Base-by-base conservation (phyloP, 1,284 basidiomycete genomes). In the Ceratobasidium sp. region DNA sequence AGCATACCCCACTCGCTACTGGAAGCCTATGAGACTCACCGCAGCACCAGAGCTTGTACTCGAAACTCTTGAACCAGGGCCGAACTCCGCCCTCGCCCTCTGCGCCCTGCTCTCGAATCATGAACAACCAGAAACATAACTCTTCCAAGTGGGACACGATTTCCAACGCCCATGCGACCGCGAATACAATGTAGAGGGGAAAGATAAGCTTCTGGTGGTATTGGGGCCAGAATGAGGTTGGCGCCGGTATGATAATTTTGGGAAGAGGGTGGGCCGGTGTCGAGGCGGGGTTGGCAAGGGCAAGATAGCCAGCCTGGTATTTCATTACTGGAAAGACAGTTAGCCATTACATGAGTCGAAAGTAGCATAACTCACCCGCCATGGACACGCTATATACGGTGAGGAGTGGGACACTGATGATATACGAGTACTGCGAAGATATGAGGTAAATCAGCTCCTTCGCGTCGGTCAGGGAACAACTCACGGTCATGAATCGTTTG, bases 101-200 rank as follows among this genome's bases (percentile, higher is more conserved):
- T 14, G 27, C 58, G 9, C 58, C 69, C 31, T 59, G 56, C 34
- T 72, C 69, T 39, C 58, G 58, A 43, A 72, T 62, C 58, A 72
- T 72, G 46, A 72, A 72, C 58, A 72, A 24, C 69, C 69, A 72
- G 34, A 72, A 72, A 34, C 69, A 72, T 9, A 72, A 31, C 58
- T 62, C 69, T 19, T 72, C 69, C 39, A 72, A 29, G 22, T 62
- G 69, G 13, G 69, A 72, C 5, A 72, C 69, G 19, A 76, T 66
- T 51, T 77, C 76, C 8, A 77, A 62, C 6, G 68, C 64, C 76
- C 76, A 77, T 27, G 76, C 75, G 16, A 76, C 37, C 9, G 74
- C 69, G 37, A 77, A 76, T n/a, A 66, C 22, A 4, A 77, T 39
- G 34, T 77, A 74, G 48, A 75, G 76, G 6, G 74, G 73, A 24